Percentiles rank a stretch among this genome's conserved stretches.
Evolutionary conservation across 306 rosid genomes (phyloP).

Genomic region (Inga laurina): DNA sequence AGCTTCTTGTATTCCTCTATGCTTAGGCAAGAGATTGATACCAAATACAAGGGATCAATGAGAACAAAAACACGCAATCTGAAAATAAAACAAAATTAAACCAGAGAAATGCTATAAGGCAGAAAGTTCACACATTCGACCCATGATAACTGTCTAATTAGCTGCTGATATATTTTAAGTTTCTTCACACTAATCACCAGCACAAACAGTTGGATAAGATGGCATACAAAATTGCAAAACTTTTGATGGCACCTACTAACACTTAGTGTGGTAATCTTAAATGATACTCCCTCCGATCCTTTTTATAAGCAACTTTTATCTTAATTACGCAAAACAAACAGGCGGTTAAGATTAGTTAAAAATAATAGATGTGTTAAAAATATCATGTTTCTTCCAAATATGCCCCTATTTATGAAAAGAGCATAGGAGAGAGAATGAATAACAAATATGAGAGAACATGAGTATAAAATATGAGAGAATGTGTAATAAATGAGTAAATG

Average conservation of each 20-base stretch:
- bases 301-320: no score
- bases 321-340: no score
- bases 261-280: conserved; percentile 1
- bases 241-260: background rate
- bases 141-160: background rate
- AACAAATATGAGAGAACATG: no score
- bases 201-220: conserved; percentile 20
- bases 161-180: background rate
- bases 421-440: no score
- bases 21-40: background rate
- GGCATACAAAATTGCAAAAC: background rate
- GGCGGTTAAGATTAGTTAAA: no score
- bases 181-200: background rate
- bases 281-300: background rate
- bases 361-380: no score
- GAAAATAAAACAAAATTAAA: conserved; percentile 6
- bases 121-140: conserved; percentile 10
- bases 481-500: no score
- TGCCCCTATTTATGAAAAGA: no score
- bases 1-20: background rate
- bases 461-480: no score
- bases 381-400: no score
- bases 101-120: background rate
- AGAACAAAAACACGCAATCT: conserved; percentile 1
- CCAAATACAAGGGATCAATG: conserved; percentile 8